These are phyloP conservation scores for Ziziphus jujuba DNA, from an alignment of 306 rosid species.

Conservation along the genomic window DNA sequence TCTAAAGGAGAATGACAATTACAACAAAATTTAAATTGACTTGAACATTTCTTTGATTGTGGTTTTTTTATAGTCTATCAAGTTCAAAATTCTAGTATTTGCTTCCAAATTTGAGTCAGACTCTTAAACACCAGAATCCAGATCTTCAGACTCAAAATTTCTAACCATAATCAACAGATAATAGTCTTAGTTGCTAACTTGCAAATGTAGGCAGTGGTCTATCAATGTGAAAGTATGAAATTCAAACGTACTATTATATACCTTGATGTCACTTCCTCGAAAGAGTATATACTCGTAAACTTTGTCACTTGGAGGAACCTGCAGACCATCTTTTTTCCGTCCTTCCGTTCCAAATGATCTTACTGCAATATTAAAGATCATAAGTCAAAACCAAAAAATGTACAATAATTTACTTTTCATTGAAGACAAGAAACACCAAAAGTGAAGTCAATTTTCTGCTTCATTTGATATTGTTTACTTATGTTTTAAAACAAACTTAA, in stretches of 20 bases:
- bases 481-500: too few species aligned
- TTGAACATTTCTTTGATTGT: background rate
- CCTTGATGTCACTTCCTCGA: slow-evolving; percentile 96
- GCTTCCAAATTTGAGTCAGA: background rate
- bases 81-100: background rate
- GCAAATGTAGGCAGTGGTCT: background rate
- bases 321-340: slow-evolving; percentile 89
- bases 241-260: slow-evolving; percentile 14
- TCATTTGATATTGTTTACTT: background rate
- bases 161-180: background rate
- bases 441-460: background rate
- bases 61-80: background rate
- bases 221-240: background rate
- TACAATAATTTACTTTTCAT: background rate
- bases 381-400: slow-evolving; percentile 12
- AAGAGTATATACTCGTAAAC: slow-evolving; percentile 87
- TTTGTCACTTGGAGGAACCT: slow-evolving; percentile 80
- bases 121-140: background rate
- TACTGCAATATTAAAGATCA: slow-evolving; percentile 52
- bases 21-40: background rate
- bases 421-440: background rate
- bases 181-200: background rate
- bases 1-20: background rate
- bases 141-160: background rate
- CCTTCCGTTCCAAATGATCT: slow-evolving; percentile 98